phyloP scores from a whole-genome alignment of 2,329 filamentous ascomycete genomes.

The Leptosphaerulina australis region DNA sequence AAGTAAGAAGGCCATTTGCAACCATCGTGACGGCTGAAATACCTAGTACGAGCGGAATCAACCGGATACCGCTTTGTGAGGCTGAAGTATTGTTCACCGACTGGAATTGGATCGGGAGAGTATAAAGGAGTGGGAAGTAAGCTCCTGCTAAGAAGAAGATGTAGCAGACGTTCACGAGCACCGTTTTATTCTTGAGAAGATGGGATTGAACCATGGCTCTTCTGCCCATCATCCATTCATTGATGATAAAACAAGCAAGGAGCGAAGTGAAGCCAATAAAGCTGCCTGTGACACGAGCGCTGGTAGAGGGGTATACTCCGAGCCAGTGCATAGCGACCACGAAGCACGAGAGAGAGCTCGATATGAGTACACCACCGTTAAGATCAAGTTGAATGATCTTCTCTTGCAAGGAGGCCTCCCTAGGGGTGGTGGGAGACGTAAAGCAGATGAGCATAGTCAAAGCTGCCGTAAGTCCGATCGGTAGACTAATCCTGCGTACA shows the following conservation, averaged over 20 bases:
- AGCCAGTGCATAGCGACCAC: constrained; percentile 39
- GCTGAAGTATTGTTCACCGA: constrained; percentile 33
- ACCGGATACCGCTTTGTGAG: constrained; percentile 34
- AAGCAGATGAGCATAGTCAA: constrained; percentile 34
- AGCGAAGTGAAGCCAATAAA: constrained; percentile 57
- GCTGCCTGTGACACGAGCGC: constrained; percentile 53
- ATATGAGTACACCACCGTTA: constrained; percentile 27
- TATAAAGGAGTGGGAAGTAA: constrained; percentile 40
- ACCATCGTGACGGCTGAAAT: constrained; percentile 38
- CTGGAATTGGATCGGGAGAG: constrained; percentile 39
- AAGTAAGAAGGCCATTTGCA: constrained; percentile 33
- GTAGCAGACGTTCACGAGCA: constrained; percentile 27
- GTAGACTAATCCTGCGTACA: constrained; percentile 48
- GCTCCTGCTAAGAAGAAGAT: constrained; percentile 35
- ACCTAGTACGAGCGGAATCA: constrained; percentile 38
- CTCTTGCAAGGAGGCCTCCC: constrained; percentile 20
- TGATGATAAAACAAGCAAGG: constrained; percentile 50
- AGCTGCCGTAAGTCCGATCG: constrained; percentile 49
- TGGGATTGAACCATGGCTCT: constrained; percentile 37
- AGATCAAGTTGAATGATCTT: constrained; percentile 35
- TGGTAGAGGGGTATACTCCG: constrained; percentile 52
- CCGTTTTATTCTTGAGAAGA: constrained; percentile 26
- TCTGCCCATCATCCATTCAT: constrained; percentile 36
- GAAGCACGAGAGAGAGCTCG: constrained; percentile 32
- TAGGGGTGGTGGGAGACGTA: constrained; percentile 21